Conservation (phyloP, 1,139 yeast species). For the Candida sojae region DNA sequence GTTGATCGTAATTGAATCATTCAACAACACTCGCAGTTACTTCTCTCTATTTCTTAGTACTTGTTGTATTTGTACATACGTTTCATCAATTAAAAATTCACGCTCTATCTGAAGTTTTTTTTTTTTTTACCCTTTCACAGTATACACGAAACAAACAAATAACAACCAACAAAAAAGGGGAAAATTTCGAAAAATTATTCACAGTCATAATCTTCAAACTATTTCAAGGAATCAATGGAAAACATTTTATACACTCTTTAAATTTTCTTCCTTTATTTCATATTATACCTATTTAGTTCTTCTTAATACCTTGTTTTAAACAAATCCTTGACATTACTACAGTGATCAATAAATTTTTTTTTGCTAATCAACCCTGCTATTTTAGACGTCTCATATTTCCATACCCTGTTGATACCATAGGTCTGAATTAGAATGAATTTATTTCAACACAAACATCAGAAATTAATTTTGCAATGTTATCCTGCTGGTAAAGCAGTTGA, state of each 20-base stretch:
- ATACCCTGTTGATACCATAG: slow-evolving; percentile 11
- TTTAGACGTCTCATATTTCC: background rate
- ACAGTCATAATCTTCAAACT: background rate
- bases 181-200: background rate
- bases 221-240: background rate
- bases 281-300: background rate
- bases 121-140: background rate
- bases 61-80: too few species aligned
- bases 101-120: background rate
- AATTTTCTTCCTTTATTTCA: background rate
- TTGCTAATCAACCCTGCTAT: slow-evolving; percentile 1
- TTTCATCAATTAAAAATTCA: background rate
- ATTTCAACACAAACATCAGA: slow-evolving; percentile 82
- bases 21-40: too few species aligned
- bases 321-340: too few species aligned
- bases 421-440: slow-evolving; percentile 18
- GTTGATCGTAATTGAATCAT: background rate
- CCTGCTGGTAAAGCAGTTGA: slow-evolving; percentile 86
- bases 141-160: background rate
- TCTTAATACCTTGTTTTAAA: background rate
- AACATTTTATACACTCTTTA: background rate
- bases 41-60: too few species aligned
- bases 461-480: slow-evolving; percentile 85
- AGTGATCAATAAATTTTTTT: background rate
- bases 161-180: background rate